Base-by-base conservation (phyloP, 176 grass and related monocot genomes). In the Hsuehochloa calcarea region DNA sequence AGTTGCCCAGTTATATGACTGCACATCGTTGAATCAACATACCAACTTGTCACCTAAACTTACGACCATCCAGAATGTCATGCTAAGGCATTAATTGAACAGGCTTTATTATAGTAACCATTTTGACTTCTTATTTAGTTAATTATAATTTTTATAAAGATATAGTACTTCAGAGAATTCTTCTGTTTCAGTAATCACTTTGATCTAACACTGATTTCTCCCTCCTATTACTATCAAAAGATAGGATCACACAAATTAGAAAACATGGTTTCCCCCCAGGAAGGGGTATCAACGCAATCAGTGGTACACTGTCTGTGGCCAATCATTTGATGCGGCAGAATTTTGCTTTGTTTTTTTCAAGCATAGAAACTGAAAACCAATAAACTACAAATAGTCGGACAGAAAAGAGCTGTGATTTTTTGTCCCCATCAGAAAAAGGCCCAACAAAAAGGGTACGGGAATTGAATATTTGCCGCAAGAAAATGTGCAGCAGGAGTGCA, bases 271-370 rank as follows among this genome's bases (percentile, higher is more conserved):
- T 58, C 64, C 78, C 84, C 83, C 78, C 35, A 6, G 27, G 26
- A 72, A 80, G 23, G 31, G 37, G 64, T 64, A 54, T 19, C 2
- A 60, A 19, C 16, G 6, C 16, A 55, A 55, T 46, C 55, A 83
- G n/a, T 79, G 31, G 72, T 82, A 90, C 84, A 82, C 74, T 82
- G 62, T 41, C 72, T 37, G 70, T 59, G 72, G 84, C 75, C 80
- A 90, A 87, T 87, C 89, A 87, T 90, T 87, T 87, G 80, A 52
- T 5, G 73, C 29, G 20, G 84, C 37, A 80, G 51, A 80, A 83
- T 77, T 84, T 67, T 15, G 29, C 15, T 26, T 17, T 60, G 37
- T 26, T n/a, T 80, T 80, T 77, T 65, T 73, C 45, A 19, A 27
- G 55, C 11, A n/a, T 26, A 73, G 22, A 78, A 15, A 34, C 84